Percentiles rank a stretch among this genome's conserved stretches.
Conservation (phyloP, 352 stramenopile species). For the Peronosclerospora sorghi region DNA sequence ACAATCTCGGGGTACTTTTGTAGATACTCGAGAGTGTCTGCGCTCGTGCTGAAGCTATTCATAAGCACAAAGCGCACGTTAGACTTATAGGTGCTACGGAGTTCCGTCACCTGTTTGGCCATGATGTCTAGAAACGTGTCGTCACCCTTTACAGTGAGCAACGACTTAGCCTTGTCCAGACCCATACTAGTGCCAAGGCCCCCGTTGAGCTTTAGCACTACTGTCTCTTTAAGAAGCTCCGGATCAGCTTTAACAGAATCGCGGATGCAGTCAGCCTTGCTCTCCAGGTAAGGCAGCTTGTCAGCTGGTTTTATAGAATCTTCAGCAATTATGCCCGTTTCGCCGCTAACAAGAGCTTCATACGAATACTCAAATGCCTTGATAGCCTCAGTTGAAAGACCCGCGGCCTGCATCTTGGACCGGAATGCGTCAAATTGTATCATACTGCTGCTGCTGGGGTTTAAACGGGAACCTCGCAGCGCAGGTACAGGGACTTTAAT, state of each 20-base stretch:
- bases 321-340: constrained; percentile 96
- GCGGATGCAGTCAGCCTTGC: constrained; percentile 63
- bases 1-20: constrained; percentile 86
- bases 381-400: constrained; percentile 92
- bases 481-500: constrained; percentile 18
- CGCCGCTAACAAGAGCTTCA: constrained; percentile 88
- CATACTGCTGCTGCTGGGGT: constrained; percentile 31
- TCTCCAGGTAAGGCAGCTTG: constrained; percentile 72
- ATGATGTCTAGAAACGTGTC: constrained; percentile 91
- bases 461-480: constrained; percentile 17
- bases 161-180: constrained; percentile 93
- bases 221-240: constrained; percentile 68
- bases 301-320: constrained; percentile 84
- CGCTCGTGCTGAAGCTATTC: constrained; percentile 84
- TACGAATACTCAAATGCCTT: constrained; percentile 97
- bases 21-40: constrained; percentile 80
- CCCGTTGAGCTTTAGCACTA: constrained; percentile 83
- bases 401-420: constrained; percentile 94
- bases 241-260: constrained; percentile 61
- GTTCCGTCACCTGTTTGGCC: constrained; percentile 88
- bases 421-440: constrained; percentile 70
- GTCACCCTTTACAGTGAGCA: constrained; percentile 89
- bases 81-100: constrained; percentile 89
- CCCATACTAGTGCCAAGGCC: constrained; percentile 82
- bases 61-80: constrained; percentile 87